These are phyloP conservation scores for Candolleomyces aberdarensis DNA, from an alignment of 768 basidiomycete genomes.

Conservation along the genomic window DNA sequence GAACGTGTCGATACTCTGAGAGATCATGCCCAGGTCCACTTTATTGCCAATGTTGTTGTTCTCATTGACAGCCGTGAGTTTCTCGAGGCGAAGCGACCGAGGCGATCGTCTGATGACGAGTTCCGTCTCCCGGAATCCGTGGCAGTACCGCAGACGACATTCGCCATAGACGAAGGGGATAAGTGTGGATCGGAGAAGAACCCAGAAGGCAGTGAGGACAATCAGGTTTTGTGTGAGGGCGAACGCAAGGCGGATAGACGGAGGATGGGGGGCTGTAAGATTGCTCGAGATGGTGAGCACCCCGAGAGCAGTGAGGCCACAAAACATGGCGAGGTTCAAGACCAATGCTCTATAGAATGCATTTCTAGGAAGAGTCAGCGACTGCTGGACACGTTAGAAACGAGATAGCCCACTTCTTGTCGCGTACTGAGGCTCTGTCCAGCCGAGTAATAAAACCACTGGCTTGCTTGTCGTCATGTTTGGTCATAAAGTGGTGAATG, in stretches of 20 bases:
- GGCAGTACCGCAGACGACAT: constrained; percentile 26
- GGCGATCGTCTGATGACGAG: constrained; percentile 28
- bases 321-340: constrained; percentile 22
- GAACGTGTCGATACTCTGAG: constrained; percentile 17
- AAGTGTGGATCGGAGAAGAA: constrained; percentile 25
- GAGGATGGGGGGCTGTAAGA: constrained; percentile 15
- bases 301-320: constrained; percentile 17
- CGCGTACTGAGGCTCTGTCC: constrained; percentile 6
- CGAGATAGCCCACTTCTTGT: constrained; percentile 4
- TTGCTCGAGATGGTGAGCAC: constrained; percentile 14
- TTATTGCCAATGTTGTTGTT: neutral
- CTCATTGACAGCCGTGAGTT: neutral
- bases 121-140: constrained; percentile 29
- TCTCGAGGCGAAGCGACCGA: neutral
- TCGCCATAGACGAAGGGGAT: constrained; percentile 32
- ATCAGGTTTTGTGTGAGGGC: constrained; percentile 26
- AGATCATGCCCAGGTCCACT: constrained; percentile 3
- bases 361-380: constrained; percentile 13
- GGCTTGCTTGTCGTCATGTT: constrained; percentile 6
- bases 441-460: constrained; percentile 15
- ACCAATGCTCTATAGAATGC: constrained; percentile 23
- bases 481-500: constrained; percentile 8
- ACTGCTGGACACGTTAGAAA: neutral
- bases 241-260: constrained; percentile 17
- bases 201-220: constrained; percentile 21